Evolutionary conservation across 306 rosid species (phyloP).

Genomic region (Vigna radiata): DNA sequence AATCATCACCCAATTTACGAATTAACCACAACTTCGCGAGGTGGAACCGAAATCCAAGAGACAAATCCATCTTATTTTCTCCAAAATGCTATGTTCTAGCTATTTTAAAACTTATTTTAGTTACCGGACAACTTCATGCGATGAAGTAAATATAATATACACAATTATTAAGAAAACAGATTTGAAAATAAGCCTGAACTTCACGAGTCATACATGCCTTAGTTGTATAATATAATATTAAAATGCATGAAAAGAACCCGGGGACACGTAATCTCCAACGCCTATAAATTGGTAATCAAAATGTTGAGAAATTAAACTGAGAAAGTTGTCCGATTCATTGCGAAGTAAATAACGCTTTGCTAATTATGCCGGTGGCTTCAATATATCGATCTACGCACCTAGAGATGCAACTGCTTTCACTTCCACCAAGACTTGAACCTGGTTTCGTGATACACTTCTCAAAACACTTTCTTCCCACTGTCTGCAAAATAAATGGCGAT

Average conservation of each 20-base stretch:
- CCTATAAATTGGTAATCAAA: conserved; percentile 28
- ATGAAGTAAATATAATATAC: too few species aligned
- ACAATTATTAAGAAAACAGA: background rate
- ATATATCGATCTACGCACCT: conserved; percentile 95
- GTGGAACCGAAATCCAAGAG: too few species aligned
- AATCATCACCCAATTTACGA: too few species aligned
- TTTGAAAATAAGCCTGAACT: conserved; percentile 7
- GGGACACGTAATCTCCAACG: conserved; percentile 15
- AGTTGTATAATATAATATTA: background rate
- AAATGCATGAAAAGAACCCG: conserved; percentile 6
- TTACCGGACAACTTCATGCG: too few species aligned
- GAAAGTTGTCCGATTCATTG: conserved; percentile 46
- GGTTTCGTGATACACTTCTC: conserved; percentile 94
- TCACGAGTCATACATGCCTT: background rate
- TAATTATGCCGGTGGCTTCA: conserved; percentile 92
- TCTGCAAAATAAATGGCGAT: conserved; percentile 56
- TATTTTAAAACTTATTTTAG: too few species aligned
- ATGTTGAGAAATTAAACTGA: conserved; percentile 9
- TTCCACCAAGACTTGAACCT: conserved; percentile 81
- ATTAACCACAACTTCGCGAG: too few species aligned
- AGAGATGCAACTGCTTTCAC: conserved; percentile 93
- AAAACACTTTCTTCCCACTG: conserved; percentile 84
- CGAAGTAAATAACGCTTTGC: conserved; percentile 69
- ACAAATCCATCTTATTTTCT: too few species aligned
- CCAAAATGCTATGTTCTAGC: too few species aligned